These are phyloP conservation scores for Platanus orientalis DNA, from an alignment of 164 flowering plant species.

Conservation along the genomic window DNA sequence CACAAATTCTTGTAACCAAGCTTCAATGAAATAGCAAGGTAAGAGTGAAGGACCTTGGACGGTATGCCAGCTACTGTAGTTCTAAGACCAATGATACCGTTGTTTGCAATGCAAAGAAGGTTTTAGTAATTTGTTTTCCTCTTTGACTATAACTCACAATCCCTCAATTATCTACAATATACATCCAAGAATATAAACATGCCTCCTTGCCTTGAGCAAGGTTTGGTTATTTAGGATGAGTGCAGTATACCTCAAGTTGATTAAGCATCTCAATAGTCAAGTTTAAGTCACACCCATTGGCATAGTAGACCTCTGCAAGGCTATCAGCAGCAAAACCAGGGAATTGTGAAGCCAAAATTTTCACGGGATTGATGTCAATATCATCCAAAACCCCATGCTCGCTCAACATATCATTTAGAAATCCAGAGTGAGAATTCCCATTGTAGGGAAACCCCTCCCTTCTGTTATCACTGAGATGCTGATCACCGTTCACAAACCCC, in stretches of 20 bases:
- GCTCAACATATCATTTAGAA: constrained; percentile 37
- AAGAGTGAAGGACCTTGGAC: background rate
- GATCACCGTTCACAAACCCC: constrained; percentile 40
- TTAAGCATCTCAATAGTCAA: constrained; percentile 94
- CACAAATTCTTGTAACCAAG: background rate
- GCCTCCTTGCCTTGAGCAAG: no score
- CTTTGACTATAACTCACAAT: no score
- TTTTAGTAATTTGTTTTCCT: no score
- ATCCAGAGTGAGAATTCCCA: constrained; percentile 48
- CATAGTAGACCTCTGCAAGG: constrained; percentile 83
- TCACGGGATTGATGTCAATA: constrained; percentile 53
- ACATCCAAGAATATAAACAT: no score
- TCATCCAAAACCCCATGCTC: constrained; percentile 48
- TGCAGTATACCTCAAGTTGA: constrained; percentile 79
- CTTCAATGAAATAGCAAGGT: no score
- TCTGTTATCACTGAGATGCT: constrained; percentile 34
- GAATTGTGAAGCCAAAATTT: constrained; percentile 75
- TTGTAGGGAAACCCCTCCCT: constrained; percentile 39
- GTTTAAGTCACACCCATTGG: constrained; percentile 87
- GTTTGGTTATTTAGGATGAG: constrained; percentile 1
- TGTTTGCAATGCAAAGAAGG: no score
- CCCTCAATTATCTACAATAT: no score
- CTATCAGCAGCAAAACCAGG: constrained; percentile 98
- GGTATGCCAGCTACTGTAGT: background rate
- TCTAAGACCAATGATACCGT: background rate